Conservation (phyloP, 805 yeast species). For the Starmerella sirachaensis region DNA sequence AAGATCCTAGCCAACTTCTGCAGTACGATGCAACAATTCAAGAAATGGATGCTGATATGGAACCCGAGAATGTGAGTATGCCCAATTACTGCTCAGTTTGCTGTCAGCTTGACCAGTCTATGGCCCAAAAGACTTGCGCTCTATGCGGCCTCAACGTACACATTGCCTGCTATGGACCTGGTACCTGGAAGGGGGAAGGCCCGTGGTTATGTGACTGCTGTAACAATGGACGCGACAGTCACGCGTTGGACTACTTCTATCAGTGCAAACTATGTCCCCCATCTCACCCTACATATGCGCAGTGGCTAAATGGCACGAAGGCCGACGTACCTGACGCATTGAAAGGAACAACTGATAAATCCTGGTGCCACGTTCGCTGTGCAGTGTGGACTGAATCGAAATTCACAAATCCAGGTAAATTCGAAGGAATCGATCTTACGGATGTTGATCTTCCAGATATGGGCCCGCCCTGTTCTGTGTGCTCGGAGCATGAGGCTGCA, state of each 20-base stretch:
- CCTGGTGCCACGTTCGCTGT: slow-evolving; percentile 21
- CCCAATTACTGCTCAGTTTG: slow-evolving; percentile 17
- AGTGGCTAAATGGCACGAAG: slow-evolving; percentile 14
- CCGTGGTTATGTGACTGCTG: slow-evolving; percentile 49
- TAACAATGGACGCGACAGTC: slow-evolving; percentile 50
- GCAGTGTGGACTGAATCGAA: slow-evolving; percentile 12
- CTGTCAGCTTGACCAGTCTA: slow-evolving; percentile 16
- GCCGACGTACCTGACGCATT: slow-evolving; percentile 15
- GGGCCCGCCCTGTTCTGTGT: too few relatives aligned
- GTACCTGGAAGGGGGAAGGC: not conserved
- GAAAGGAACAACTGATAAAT: slow-evolving; percentile 15
- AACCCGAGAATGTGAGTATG: not conserved
- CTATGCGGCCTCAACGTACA: slow-evolving; percentile 19
- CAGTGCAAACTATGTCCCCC: slow-evolving; percentile 17
- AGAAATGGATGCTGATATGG: slow-evolving; percentile 4
- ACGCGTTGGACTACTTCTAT: slow-evolving; percentile 28
- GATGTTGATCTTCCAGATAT: too few relatives aligned
- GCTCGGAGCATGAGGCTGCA: too few relatives aligned
- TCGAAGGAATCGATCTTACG: slow-evolving; percentile 4
- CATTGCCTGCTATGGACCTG: slow-evolving; percentile 18
- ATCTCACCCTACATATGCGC: slow-evolving; percentile 13
- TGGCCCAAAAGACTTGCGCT: slow-evolving; percentile 14
- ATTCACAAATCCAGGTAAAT: slow-evolving; percentile 8
- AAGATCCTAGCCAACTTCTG: too few relatives aligned
- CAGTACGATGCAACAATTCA: slow-evolving; percentile 6